Evolutionary conservation across 2,329 filamentous ascomycete genomes (phyloP), one percentile per base, ranked within the genome.

Genomic region (Gaeumannomyces sp.): DNA sequence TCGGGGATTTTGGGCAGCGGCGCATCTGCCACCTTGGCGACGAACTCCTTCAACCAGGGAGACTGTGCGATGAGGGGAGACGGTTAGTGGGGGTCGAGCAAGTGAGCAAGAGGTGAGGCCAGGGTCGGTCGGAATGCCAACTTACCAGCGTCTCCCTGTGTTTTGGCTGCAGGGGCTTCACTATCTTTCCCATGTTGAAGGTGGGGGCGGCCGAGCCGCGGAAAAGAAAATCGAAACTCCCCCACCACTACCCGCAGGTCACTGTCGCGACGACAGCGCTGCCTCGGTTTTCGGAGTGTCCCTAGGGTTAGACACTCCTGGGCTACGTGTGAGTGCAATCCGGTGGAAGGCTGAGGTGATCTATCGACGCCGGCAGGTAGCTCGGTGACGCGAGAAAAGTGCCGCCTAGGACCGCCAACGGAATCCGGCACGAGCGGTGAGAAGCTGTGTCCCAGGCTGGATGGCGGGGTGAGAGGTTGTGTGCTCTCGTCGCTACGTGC

Each of bases 31-130:
- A 90, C 88, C 70, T 83, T 82, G 71, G 88, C 81, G 72, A 97
- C 89, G 74, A 93, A 98, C 64, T 89, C 84, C 76, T 89, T 85
- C 69, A 98, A 85, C 83, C 91, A 96, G 70, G 92, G 89, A 76
- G 95, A 97, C 92, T 97, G 70, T 97, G 70, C 74, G 69, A 27
- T 68, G 38, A 56, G 16, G 16, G 27, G 58, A 27, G n/a, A 63
- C 56, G 28, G 62, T 45, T 29, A 67, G 56, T 60, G 57, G 59
- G 31, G 62, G 28, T 25, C 35, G 59, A n/a, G 38, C 58, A 50
- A n/a, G n/a, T n/a, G n/a, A n/a, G n/a, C n/a, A 31, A 28, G 31
- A 53, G 61, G 38, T n/a, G 64, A 65, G 35, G 66, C n/a, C 29
- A 28, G 31, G n/a, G n/a, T 14, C n/a, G 6, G 45, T 28, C 45